A percentile compares a stretch with the other conserved stretches of the same genome.
phyloP scores from a whole-genome alignment of 208 protist genomes.

The Trypanosoma platydactyli region DNA sequence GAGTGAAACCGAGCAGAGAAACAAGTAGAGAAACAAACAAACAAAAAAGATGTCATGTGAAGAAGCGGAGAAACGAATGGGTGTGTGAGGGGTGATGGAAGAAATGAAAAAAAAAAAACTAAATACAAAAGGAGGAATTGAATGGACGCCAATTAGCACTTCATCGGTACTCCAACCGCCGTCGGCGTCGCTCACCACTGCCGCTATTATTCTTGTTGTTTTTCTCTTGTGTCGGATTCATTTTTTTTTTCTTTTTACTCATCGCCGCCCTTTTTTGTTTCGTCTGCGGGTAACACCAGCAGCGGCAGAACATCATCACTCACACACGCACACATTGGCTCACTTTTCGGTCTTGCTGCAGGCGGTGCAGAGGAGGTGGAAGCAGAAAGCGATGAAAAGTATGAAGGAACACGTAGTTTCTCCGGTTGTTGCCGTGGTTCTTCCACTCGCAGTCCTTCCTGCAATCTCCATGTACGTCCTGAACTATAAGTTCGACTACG shows the following conservation, averaged over 20 bases:
- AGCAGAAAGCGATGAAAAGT: neutral
- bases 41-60: neutral
- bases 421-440: neutral
- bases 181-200: slow-evolving; percentile 1
- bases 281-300: too few relatives aligned
- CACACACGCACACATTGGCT: too few relatives aligned
- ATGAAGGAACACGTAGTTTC: neutral
- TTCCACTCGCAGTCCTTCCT: slow-evolving; percentile 1
- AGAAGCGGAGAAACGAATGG: neutral
- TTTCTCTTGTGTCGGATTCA: slow-evolving; percentile 1
- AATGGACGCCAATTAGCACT: too few relatives aligned
- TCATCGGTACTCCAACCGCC: neutral
- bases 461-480: slow-evolving; percentile 18
- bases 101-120: neutral
- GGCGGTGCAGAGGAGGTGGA: too few relatives aligned
- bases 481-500: neutral
- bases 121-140: neutral
- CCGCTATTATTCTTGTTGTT: neutral
- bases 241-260: slow-evolving; percentile 8
- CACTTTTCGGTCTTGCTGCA: too few relatives aligned
- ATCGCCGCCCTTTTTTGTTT: too few relatives aligned
- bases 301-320: too few relatives aligned
- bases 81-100: too few relatives aligned
- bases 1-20: too few relatives aligned
- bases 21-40: neutral